Conservation (phyloP, 2,329 filamentous ascomycete species). For the Epichloe gansuensis region DNA sequence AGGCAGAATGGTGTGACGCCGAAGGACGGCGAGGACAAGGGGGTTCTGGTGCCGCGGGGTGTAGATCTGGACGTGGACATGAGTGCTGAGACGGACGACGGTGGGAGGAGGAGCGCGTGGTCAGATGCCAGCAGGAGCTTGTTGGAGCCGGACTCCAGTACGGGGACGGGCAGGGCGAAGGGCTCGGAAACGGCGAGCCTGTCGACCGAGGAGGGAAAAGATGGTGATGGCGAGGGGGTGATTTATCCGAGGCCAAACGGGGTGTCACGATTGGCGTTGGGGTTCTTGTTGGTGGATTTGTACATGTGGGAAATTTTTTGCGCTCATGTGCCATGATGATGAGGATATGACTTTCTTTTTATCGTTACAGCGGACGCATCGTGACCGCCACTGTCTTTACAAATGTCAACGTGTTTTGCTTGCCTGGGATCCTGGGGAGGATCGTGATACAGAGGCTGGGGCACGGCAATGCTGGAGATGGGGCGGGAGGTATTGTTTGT, state of each 20-base stretch:
- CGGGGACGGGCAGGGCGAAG: conserved; percentile 20
- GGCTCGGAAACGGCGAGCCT: conserved; percentile 27
- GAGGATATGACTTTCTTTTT: background rate
- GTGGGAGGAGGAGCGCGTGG: conserved; percentile 15
- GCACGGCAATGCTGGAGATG: background rate
- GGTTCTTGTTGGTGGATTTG: no score
- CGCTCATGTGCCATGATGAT: background rate
- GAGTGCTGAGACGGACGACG: conserved; percentile 13
- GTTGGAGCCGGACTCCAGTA: conserved; percentile 24
- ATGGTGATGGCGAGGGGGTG: background rate
- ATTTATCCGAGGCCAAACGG: no score
- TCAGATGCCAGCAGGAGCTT: conserved; percentile 27
- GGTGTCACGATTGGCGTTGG: no score
- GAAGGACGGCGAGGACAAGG: conserved; percentile 6
- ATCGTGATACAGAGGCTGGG: background rate
- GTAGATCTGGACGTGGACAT: conserved; percentile 10
- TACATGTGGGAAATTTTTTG: background rate
- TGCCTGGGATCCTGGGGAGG: no score
- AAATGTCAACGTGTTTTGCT: background rate
- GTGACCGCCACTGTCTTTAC: background rate
- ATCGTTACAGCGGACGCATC: background rate
- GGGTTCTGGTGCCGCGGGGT: conserved; percentile 7
- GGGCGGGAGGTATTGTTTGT: background rate
- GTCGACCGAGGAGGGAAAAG: conserved; percentile 19
- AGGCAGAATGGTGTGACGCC: background rate